Evolutionary conservation across 805 yeast species (phyloP).

Genomic region (Metschnikowia santaceciliae): DNA sequence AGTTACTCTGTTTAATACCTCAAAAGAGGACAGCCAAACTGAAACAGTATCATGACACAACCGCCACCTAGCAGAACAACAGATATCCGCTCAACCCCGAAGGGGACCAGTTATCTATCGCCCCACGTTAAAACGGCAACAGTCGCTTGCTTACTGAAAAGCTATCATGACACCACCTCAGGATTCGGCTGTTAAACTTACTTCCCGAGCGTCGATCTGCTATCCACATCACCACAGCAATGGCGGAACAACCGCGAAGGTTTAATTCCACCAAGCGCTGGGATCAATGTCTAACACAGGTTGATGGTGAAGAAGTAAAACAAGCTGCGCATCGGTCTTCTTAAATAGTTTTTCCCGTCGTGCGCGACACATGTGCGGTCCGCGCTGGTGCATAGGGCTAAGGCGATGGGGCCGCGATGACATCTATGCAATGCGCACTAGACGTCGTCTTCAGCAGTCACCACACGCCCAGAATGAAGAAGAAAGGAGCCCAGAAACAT

Average conservation of each 20-base stretch:
- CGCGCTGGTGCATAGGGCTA: slow-evolving; percentile 5
- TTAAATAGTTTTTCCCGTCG: slow-evolving; percentile 3
- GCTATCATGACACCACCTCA: slow-evolving; percentile 48
- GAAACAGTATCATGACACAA: slow-evolving; percentile 4
- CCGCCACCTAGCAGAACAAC: slow-evolving; percentile 18
- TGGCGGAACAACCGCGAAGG: slow-evolving; percentile 26
- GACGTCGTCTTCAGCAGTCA: not conserved
- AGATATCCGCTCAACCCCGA: slow-evolving; percentile 50
- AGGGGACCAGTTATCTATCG: slow-evolving; percentile 34
- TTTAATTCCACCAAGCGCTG: slow-evolving; percentile 30
- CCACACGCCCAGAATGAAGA: not conserved
- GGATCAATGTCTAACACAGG: slow-evolving; percentile 51
- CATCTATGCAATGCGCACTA: not conserved
- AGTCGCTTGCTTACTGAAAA: slow-evolving; percentile 19
- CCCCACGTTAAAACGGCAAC: slow-evolving; percentile 12
- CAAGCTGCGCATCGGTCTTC: not conserved
- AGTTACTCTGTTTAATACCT: slow-evolving; percentile 78
- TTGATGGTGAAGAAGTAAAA: slow-evolving; percentile 30
- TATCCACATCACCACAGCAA: slow-evolving; percentile 36
- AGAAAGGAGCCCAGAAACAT: not conserved
- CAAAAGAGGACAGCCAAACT: slow-evolving; percentile 17
- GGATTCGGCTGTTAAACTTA: slow-evolving; percentile 45
- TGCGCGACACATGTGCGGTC: not conserved
- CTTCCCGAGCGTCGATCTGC: slow-evolving; percentile 77
- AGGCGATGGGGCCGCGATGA: not conserved